These are phyloP conservation scores for Nothophytophthora sp. DNA, from an alignment of 352 stramenopile species.

Conservation along the genomic window DNA sequence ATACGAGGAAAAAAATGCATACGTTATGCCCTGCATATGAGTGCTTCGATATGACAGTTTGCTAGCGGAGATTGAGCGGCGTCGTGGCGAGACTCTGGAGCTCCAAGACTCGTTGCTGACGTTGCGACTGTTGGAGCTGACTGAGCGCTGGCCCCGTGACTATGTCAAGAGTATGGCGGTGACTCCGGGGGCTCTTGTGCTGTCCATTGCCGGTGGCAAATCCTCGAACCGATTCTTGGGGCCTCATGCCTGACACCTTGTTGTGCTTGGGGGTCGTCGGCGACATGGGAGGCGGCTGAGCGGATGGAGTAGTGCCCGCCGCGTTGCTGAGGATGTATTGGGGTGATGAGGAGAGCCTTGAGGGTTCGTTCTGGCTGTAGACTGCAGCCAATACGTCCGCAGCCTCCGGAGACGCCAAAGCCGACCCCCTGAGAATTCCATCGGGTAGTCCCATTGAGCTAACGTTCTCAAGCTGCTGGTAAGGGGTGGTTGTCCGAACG, in stretches of 20 bases:
- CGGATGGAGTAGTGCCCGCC: constrained; percentile 1
- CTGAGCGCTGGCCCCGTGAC: constrained; percentile 2
- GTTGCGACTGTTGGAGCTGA: constrained; percentile 11
- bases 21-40: not conserved
- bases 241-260: constrained; percentile 9
- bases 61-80: constrained; percentile 14
- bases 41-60: not conserved
- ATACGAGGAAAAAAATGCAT: not conserved
- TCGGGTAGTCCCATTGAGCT: no score
- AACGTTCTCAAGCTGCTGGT: no score
- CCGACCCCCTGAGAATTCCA: no score
- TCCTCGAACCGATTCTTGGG: constrained; percentile 16
- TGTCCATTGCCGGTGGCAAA: not conserved
- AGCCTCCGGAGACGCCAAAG: no score
- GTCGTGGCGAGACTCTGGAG: constrained; percentile 7
- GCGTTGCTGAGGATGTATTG: constrained; percentile 20
- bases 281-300: no score
- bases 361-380: no score
- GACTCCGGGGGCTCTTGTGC: constrained; percentile 9
- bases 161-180: constrained; percentile 12
- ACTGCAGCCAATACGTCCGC: no score
- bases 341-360: no score
- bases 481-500: no score
- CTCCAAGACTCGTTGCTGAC: constrained; percentile 15
- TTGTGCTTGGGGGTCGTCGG: constrained; percentile 21